Evolutionary conservation across 768 basidiomycete genomes (phyloP).

Genomic region (Termitomyces sp.): DNA sequence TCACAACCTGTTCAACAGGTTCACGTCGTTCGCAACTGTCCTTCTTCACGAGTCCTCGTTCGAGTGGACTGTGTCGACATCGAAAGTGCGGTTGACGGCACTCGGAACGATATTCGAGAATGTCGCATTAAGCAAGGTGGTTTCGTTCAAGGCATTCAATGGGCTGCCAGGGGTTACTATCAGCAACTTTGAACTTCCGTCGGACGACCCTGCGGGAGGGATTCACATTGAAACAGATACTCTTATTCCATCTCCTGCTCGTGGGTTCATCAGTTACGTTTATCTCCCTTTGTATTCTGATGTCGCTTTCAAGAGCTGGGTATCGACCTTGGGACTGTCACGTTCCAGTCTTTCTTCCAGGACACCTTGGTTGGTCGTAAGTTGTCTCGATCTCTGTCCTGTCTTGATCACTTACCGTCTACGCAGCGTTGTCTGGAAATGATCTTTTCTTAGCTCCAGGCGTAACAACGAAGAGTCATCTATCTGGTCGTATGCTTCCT

Average conservation of each 20-base stretch:
- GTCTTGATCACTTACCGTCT: background rate
- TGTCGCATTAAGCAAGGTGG: conserved; percentile 52
- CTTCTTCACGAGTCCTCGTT: conserved; percentile 61
- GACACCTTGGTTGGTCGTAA: conserved; percentile 55
- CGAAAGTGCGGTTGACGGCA: conserved; percentile 57
- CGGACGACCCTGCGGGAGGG: conserved; percentile 63
- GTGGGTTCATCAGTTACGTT: conserved; percentile 32
- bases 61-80: conserved; percentile 65
- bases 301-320: conserved; percentile 46
- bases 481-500: conserved; percentile 61
- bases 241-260: conserved; percentile 58
- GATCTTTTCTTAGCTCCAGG: conserved; percentile 47
- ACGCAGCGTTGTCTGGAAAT: conserved; percentile 45
- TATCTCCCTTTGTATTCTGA: conserved; percentile 9
- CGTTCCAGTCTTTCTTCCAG: conserved; percentile 59
- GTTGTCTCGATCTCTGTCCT: conserved; percentile 18
- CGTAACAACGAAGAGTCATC: conserved; percentile 42
- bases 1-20: conserved; percentile 27
- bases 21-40: conserved; percentile 62
- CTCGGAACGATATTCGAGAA: conserved; percentile 67
- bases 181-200: conserved; percentile 65
- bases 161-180: conserved; percentile 66
- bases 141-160: conserved; percentile 68
- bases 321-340: conserved; percentile 61
- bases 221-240: conserved; percentile 69